Conservation (phyloP, 768 basidiomycete genomes). For the Hemileccinum rubropunctum region DNA sequence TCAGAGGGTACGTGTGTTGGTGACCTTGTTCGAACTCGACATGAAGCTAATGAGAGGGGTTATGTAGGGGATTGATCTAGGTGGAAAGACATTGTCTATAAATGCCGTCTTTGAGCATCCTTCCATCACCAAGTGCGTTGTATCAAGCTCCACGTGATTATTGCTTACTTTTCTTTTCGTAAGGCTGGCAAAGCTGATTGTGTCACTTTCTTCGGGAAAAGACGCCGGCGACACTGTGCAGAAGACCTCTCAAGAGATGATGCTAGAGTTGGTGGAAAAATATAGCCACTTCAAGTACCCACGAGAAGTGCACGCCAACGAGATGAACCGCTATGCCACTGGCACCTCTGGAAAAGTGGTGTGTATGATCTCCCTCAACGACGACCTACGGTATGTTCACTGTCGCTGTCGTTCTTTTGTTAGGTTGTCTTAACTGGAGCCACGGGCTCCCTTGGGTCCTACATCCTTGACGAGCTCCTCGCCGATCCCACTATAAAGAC, state of each 20-base stretch:
- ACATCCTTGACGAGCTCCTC: conserved; percentile 47
- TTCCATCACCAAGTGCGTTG: conserved; percentile 36
- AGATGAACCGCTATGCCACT: conserved; percentile 12
- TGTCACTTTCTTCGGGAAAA: conserved; percentile 34
- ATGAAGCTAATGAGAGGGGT: conserved; percentile 2
- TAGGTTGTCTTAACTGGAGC: conserved; percentile 46
- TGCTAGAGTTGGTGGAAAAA: conserved; percentile 47
- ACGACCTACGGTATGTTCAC: neutral
- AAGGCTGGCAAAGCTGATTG: conserved; percentile 42
- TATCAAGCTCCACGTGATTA: neutral
- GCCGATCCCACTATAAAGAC: conserved; percentile 34
- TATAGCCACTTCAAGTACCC: conserved; percentile 23
- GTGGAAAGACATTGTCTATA: conserved; percentile 19
- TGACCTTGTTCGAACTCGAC: conserved; percentile 34
- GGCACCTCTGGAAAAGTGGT: conserved; percentile 15
- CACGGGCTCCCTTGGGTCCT: conserved; percentile 54
- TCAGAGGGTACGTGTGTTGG: conserved; percentile 35
- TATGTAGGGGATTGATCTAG: conserved; percentile 17
- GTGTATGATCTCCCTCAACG: neutral
- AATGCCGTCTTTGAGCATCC: conserved; percentile 52
- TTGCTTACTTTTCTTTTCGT: neutral
- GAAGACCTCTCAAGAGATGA: conserved; percentile 34
- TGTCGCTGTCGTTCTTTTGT: neutral
- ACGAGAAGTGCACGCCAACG: neutral
- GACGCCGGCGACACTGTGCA: conserved; percentile 14